Evolutionary conservation across 2,329 filamentous ascomycete species (phyloP), one percentile per base, ranked within the genome.

Genomic region (Pseudofabraea citricarpa): DNA sequence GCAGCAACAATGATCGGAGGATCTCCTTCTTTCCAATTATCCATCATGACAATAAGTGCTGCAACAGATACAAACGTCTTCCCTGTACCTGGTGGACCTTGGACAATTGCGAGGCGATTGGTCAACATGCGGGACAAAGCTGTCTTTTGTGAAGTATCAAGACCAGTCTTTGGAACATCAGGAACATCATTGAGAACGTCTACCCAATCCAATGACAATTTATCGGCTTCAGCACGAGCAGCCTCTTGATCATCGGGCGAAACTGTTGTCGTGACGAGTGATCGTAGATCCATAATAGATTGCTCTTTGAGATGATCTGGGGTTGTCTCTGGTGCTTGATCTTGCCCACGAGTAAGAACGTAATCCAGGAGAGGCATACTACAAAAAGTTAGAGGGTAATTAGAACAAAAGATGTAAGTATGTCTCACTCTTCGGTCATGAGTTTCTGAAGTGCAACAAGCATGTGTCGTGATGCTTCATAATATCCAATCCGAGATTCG

Each of bases 11-110:
- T 73, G 22, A 96, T 81, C 0, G 87, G 87, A 7, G 81, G 74
- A 45, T 83, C 79, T 0, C 64, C 69, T 2, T 58, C 55, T 2
- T 61, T 59, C 56, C 78, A 72, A 41, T 85, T 87, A 1, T 71
- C 64, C 1, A 88, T 67, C 41, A 90, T 67, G 1, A 83, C 70
- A 36, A 77, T 79, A 8, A 96, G 62, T 0, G 85, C 84, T 20
- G 81, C 68, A 2, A 91, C 79, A 0, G 88, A 93, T 0, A 90
- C 85, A 51, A 85, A 85, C 0, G 90, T 96, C 59, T 96, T 96
- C 4, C 82, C 82, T 2, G 81, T 85, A 5, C 81, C 82, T 10
- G 48, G 46, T 7, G 90, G 90, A 0, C 90, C 90, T 66, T 95
- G 90, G 0, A 95, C 65, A 23, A 95, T 81, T 0, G 87, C 79